A percentile compares a stretch with the other conserved stretches of the same genome.
These are phyloP conservation scores for Thraustotheca clavata DNA, from an alignment of 352 stramenopile species.

Conservation along the genomic window DNA sequence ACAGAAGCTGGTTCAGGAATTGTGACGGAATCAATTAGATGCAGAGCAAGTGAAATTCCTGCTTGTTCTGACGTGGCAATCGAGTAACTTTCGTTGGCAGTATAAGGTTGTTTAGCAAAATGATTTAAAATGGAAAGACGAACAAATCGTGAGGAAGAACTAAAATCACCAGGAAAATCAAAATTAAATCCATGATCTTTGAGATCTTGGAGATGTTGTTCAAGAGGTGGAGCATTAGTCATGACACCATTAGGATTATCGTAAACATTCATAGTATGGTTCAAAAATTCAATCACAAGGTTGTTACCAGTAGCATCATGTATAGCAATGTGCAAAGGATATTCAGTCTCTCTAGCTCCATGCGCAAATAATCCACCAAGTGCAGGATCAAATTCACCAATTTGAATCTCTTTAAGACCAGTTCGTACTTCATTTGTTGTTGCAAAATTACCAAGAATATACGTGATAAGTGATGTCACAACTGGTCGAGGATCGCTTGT, in stretches of 20 bases:
- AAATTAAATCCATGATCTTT: neutral
- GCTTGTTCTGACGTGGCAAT: slow-evolving; percentile 41
- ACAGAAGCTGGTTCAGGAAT: slow-evolving; percentile 23
- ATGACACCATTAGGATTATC: slow-evolving; percentile 10
- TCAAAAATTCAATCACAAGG: slow-evolving; percentile 13
- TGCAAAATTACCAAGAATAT: slow-evolving; percentile 17
- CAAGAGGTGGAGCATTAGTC: slow-evolving; percentile 2
- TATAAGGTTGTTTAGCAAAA: neutral
- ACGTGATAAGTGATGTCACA: slow-evolving; percentile 12
- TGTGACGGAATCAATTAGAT: slow-evolving; percentile 57
- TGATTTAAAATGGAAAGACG: neutral
- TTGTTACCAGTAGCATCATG: neutral
- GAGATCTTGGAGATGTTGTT: neutral
- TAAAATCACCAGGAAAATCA: neutral
- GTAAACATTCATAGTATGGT: neutral
- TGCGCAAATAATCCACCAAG: neutral
- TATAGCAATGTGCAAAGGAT: slow-evolving; percentile 3
- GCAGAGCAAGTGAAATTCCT: slow-evolving; percentile 39
- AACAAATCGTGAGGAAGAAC: neutral
- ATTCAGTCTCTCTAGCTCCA: neutral
- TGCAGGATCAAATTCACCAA: slow-evolving; percentile 4
- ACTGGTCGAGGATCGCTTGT: neutral
- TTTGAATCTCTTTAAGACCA: neutral
- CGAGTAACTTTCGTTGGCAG: slow-evolving; percentile 29
- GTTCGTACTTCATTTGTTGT: neutral